Base-by-base conservation (phyloP, 1,139 yeast genomes). In the Scheffersomyces segobiensis region DNA sequence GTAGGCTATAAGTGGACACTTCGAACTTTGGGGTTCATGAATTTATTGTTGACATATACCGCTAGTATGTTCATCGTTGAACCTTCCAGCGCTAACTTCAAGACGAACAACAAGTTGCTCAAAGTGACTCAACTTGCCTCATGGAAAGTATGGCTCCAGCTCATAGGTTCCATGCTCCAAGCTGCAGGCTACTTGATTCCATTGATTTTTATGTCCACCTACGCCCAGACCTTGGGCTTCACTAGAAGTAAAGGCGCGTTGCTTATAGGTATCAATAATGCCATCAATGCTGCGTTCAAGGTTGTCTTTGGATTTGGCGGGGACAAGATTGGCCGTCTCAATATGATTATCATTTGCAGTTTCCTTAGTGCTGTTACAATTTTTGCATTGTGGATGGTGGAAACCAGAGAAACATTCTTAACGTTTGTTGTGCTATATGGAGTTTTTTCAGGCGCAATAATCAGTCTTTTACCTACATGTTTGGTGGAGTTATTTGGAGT, bases 171-270 rank as follows among this genome's bases (percentile, higher is more conserved):
- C 2, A 62, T 73, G 20, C 66, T 78, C 46, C 82, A 79, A 61
- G 65, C 81, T 3, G 80, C 80, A 0, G 83, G 80, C 1, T 79
- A 79, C 60, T 65, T 77, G 57, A 76, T 78, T 32, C 79, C 81
- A 14, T 67, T 78, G 53, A 71, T 73, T 55, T 79, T 66, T 65
- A 78, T 79, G 82, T 78, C 83, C 1, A 71, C 78, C 8, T 79
- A 78, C 60, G 77, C 75, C 1, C 65, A 65, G 32, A 67, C 81
- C 0, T 60, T 79, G 18, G 81, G 81, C 1, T 78, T 70, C 61
- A 61, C 73, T 5, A 66, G 66, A 18, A 64, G 65, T 10, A 73
- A 73, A 54, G 82, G 83, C 3, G 82, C 83, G 0, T 61, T 70
- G n/a, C 76, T 79, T 55, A 79, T 79, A 62, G 82, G 80, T 5